These are phyloP conservation scores for Apiospora malaysiana DNA, from an alignment of 2,329 filamentous ascomycete genomes.

Conservation along the genomic window DNA sequence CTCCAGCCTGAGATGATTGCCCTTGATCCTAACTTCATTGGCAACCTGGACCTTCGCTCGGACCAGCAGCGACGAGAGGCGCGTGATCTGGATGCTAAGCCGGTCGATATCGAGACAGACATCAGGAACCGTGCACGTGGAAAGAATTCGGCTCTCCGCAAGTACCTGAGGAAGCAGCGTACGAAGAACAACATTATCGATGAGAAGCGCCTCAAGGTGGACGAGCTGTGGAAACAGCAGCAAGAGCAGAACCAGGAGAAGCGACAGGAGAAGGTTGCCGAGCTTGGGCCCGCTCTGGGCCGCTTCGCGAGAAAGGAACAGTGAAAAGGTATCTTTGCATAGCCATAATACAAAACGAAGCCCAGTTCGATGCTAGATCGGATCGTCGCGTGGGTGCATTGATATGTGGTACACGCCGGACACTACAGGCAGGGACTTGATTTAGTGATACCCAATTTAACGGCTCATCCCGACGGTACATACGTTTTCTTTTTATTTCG, in stretches of 20 bases:
- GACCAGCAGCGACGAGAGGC: conserved; percentile 79
- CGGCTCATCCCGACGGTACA: not conserved
- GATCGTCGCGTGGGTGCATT: conserved; percentile 6
- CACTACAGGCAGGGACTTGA: not conserved
- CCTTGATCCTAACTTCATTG: conserved; percentile 89
- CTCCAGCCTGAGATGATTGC: conserved; percentile 97
- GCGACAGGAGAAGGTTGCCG: conserved; percentile 67
- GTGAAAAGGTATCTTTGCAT: not conserved
- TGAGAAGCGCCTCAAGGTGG: conserved; percentile 86
- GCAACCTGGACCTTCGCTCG: conserved; percentile 81
- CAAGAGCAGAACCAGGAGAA: conserved; percentile 70
- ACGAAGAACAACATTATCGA: conserved; percentile 96
- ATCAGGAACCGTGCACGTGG: conserved; percentile 81
- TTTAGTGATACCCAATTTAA: conserved; percentile 12
- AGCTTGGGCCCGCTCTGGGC: conserved; percentile 84
- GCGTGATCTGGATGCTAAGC: conserved; percentile 77
- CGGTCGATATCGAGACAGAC: conserved; percentile 62
- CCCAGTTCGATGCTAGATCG: conserved; percentile 7
- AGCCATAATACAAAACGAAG: conserved; percentile 10
- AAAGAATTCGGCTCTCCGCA: conserved; percentile 86
- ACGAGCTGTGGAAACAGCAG: conserved; percentile 79
- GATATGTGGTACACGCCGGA: not conserved
- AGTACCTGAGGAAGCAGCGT: conserved; percentile 89
- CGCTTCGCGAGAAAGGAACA: conserved; percentile 78
- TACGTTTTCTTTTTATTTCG: not conserved